Percentiles rank a stretch among this genome's conserved stretches.
Evolutionary conservation across 2,329 filamentous ascomycete species (phyloP).

Genomic region (Aspergillus aculeatinus): DNA sequence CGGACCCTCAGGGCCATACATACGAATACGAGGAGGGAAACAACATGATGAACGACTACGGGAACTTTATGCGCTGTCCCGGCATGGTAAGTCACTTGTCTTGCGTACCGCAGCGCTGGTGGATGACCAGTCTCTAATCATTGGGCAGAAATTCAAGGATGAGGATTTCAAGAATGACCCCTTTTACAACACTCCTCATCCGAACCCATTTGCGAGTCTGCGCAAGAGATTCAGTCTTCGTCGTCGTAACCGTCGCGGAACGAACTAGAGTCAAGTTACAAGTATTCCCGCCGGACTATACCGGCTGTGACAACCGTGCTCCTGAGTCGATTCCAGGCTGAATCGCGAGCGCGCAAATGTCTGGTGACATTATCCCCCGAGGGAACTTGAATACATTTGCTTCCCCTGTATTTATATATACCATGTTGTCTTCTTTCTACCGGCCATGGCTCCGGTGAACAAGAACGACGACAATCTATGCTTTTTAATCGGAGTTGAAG

Average conservation of each 20-base stretch:
- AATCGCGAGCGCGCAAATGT: background rate
- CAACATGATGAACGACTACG: constrained; percentile 71
- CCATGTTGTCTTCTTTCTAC: background rate
- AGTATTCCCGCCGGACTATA: background rate
- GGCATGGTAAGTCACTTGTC: constrained; percentile 60
- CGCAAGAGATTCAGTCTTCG: constrained; percentile 28
- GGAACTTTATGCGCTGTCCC: constrained; percentile 72
- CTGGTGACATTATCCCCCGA: background rate
- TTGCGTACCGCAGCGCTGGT: background rate
- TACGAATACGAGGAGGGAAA: constrained; percentile 84
- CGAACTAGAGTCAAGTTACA: constrained; percentile 8
- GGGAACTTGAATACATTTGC: background rate
- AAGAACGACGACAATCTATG: background rate
- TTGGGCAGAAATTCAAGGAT: constrained; percentile 39
- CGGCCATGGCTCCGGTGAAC: background rate
- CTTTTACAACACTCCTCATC: constrained; percentile 34
- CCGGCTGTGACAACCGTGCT: background rate
- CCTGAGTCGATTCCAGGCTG: background rate
- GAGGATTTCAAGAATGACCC: constrained; percentile 43
- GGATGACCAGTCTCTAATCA: constrained; percentile 13
- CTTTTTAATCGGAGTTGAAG: background rate
- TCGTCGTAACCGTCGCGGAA: constrained; percentile 23
- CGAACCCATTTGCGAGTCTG: constrained; percentile 31
- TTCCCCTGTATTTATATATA: background rate
- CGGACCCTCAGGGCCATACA: constrained; percentile 65